phyloP scores from a whole-genome alignment of 805 yeast species.

The Pichia scutulata region DNA sequence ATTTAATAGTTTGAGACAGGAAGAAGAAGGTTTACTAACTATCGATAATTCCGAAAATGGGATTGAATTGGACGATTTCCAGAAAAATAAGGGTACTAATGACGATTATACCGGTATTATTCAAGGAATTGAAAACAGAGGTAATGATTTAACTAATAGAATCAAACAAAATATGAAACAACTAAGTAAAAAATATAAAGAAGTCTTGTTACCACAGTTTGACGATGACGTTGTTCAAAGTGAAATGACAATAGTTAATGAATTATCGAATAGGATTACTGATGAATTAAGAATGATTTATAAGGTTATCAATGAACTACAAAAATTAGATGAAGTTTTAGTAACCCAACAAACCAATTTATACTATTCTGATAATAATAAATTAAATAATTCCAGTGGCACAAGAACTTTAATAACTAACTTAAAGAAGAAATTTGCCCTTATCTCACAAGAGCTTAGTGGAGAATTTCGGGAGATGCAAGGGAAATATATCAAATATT shows the following conservation, averaged over 20 bases:
- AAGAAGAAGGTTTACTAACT: slow-evolving; percentile 51
- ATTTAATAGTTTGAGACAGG: slow-evolving; percentile 38
- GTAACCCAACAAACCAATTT: background rate
- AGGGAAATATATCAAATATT: slow-evolving; percentile 76
- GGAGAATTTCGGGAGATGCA: slow-evolving; percentile 80
- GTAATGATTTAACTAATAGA: slow-evolving; percentile 18
- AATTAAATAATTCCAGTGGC: background rate
- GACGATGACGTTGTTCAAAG: slow-evolving; percentile 74
- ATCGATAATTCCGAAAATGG: slow-evolving; percentile 2
- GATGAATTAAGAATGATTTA: slow-evolving; percentile 74
- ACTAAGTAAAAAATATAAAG: slow-evolving; percentile 66
- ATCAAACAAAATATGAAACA: slow-evolving; percentile 50
- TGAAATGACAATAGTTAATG: slow-evolving; percentile 50
- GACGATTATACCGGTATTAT: slow-evolving; percentile 7
- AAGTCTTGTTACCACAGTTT: slow-evolving; percentile 80
- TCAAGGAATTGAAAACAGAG: slow-evolving; percentile 11
- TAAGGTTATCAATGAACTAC: slow-evolving; percentile 59
- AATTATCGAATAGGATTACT: slow-evolving; percentile 66
- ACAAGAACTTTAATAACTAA: slow-evolving; percentile 55
- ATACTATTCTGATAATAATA: background rate
- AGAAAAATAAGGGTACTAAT: background rate
- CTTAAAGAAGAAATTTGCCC: slow-evolving; percentile 77
- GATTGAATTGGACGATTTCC: slow-evolving; percentile 6
- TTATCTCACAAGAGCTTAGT: slow-evolving; percentile 71
- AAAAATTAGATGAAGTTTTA: slow-evolving; percentile 25